phyloP scores from a whole-genome alignment of 2,329 filamentous ascomycete species.

The Calonectria pauciramosa region DNA sequence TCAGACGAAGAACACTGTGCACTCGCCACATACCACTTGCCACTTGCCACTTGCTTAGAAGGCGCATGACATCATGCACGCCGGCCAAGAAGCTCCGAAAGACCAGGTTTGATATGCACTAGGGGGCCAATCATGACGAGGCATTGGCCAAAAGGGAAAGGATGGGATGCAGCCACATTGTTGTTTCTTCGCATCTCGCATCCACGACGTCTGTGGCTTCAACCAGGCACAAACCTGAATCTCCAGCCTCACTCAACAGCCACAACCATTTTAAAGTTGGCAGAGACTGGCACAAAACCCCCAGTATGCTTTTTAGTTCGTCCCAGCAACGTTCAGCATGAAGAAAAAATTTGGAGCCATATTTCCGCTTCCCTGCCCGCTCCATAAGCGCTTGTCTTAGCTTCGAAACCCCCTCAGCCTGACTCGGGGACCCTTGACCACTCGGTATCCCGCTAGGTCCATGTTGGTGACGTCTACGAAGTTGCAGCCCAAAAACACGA shows the following conservation, averaged over 20 bases:
- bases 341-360: not conserved
- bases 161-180: not conserved
- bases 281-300: not conserved
- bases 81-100: conserved; percentile 37
- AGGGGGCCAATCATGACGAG: conserved; percentile 9
- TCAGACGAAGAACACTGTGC: conserved; percentile 26
- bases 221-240: not conserved
- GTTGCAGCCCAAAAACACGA: conserved; percentile 7
- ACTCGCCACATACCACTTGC: conserved; percentile 33
- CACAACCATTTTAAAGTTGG: not conserved
- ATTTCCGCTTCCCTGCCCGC: not conserved
- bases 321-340: not conserved
- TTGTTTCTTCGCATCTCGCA: not conserved
- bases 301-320: not conserved
- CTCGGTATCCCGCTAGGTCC: not conserved
- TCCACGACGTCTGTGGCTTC: conserved; percentile 5
- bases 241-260: conserved; percentile 1
- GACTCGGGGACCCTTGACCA: not conserved
- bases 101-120: not conserved
- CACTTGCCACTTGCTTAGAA: not conserved
- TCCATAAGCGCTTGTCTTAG: not conserved
- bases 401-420: not conserved
- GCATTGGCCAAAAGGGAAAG: not conserved
- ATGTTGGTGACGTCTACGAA: conserved; percentile 1
- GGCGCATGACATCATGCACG: conserved; percentile 41